Evolutionary conservation across 2,329 filamentous ascomycete genomes (phyloP).

Genomic region (Diplodia intermedia): DNA sequence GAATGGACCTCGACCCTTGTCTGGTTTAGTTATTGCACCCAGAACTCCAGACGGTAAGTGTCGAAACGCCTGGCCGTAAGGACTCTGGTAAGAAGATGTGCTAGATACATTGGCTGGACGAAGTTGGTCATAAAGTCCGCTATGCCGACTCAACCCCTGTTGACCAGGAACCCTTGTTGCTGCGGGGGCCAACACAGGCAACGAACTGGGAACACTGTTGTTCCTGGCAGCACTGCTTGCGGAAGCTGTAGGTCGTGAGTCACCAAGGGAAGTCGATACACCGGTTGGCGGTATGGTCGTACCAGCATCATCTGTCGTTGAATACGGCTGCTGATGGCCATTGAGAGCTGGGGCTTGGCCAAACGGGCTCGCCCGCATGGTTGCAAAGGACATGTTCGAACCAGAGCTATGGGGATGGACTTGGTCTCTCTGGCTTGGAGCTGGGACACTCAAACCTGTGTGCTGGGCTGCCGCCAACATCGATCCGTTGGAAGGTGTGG

Average conservation of each 20-base stretch:
- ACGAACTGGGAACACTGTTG: background rate
- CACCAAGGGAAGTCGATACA: background rate
- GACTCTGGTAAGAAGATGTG: background rate
- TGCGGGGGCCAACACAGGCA: background rate
- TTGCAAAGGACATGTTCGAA: background rate
- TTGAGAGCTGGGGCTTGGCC: background rate
- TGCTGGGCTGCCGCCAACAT: background rate
- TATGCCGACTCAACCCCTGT: background rate
- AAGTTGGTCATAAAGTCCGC: slow-evolving; percentile 7
- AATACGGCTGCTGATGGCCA: background rate
- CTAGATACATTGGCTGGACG: no score
- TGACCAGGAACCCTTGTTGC: background rate
- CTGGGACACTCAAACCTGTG: background rate
- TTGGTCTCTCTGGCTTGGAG: background rate
- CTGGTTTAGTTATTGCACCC: background rate
- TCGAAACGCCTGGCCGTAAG: background rate
- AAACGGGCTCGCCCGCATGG: background rate
- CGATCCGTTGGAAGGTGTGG: no score
- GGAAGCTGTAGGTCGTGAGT: background rate
- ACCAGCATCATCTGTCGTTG: background rate
- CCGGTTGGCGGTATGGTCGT: background rate
- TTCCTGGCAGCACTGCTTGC: background rate
- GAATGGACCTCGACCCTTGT: background rate
- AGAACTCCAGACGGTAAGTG: background rate
- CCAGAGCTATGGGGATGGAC: background rate